Base-by-base conservation (phyloP, 768 basidiomycete species). In the Cubamyces lactineus region DNA sequence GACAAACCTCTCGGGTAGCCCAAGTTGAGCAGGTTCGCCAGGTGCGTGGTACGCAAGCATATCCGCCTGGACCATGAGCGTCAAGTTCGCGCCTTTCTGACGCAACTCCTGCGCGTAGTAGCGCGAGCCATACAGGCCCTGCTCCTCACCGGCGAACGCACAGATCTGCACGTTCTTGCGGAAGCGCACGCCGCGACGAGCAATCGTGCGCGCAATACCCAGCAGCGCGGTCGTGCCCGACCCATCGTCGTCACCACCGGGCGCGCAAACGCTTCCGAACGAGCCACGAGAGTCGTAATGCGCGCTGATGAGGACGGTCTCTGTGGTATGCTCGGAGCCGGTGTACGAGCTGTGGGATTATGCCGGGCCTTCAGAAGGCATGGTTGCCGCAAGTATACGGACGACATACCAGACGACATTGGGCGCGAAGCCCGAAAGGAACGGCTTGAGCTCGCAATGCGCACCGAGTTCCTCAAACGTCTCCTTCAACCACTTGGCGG, bases 231-330 rank as follows among this genome's bases (percentile, higher is more conserved):
- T 83, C 16, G 86, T 86, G 9, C 87, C 86, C 1, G 80, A 82
- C 8, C 83, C 86, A 65, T 88, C 85, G 64, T 88, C 86, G 64
- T 88, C 84, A 4, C 79, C 86, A 16, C 86, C 86, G 0, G 82
- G 89, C 39, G 84, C 88, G 38, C 88, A 82, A 15, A 80, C 80
- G 64, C 78, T 85, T 12, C 94, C 95, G 71, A 94, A 96, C 0
- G 90, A 90, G 17, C 94, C 94, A 40, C 94, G 88, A 47, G 90
- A 92, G 71, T 97, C 94, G 70, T 96, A 97, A 73, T 96, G 95
- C 2, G 87, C 92, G 59, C 88, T 88, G 53, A 96, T 77, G 50
- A 97, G 78, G 45, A 94, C 84, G 1, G 80, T 86, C 26, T 86
- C 80, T 39, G 79, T 85, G 2, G 86, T 86, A 40, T 86, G 77